Conservation (phyloP, 2,329 filamentous ascomycete species). For the Exophiala aquamarina region DNA sequence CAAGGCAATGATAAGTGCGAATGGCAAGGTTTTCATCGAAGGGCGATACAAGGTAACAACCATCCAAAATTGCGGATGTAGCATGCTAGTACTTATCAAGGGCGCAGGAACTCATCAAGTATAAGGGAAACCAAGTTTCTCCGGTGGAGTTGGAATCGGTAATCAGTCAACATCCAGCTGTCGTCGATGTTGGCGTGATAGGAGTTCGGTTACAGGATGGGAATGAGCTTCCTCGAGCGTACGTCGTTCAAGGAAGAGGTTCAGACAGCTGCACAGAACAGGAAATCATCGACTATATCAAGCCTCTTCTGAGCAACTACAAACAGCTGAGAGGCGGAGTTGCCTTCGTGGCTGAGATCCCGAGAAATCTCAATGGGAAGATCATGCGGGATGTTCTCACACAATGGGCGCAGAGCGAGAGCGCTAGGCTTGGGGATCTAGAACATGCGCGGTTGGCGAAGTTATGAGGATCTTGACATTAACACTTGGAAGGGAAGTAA, state of each 20-base stretch:
- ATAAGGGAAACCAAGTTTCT: conserved; percentile 46
- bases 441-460: no score
- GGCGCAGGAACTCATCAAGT: conserved; percentile 44
- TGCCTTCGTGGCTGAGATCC: conserved; percentile 49
- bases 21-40: conserved; percentile 41
- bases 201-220: conserved; percentile 36
- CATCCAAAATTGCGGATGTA: background rate
- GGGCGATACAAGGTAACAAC: conserved; percentile 38
- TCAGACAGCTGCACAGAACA: conserved; percentile 34
- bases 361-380: conserved; percentile 51
- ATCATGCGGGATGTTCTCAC: conserved; percentile 38
- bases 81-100: background rate
- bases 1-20: conserved; percentile 34
- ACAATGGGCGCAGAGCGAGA: conserved; percentile 17
- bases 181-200: conserved; percentile 48
- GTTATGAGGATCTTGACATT: conserved; percentile 11
- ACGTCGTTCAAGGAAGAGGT: conserved; percentile 39
- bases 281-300: conserved; percentile 34
- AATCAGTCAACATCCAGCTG: conserved; percentile 39
- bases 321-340: conserved; percentile 50
- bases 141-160: conserved; percentile 49
- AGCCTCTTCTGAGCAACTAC: conserved; percentile 43
- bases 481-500: no score
- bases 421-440: background rate
- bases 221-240: conserved; percentile 44